Base-by-base conservation (phyloP, 495 filamentous ascomycete species). In the Talaromyces proteolyticus region DNA sequence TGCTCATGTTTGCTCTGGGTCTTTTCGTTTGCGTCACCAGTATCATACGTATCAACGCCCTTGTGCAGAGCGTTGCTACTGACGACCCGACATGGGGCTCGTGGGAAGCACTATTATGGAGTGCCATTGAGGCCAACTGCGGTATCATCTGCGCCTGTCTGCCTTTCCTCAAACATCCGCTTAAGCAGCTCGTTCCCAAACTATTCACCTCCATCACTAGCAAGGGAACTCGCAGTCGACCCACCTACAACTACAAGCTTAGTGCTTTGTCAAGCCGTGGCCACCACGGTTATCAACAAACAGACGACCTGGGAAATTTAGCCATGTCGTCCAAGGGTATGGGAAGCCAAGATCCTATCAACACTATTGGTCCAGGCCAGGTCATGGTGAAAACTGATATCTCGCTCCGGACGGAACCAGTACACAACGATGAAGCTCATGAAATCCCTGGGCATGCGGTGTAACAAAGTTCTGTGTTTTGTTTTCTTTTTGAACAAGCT, bases 1-100 rank as follows among this genome's bases (percentile, higher is more conserved):
- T 63, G 50, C 20, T 73, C 3, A 63, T 65, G 6, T 57, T 75
- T 52, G 44, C 55, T 51, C 49, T 61, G 54, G 46, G 59, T 63
- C 49, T 74, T 65, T 60, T 57, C 47, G 59, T 62, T 26, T 59
- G 56, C 48, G 24, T 62, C 8, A 59, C 59, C 16, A 58, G 51
- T 23, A 50, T 62, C 37, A 45, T 57, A 38, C 64, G 66, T 11
- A 57, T 71, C 19, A 62, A 45, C 17, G 54, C 53, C 1, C 54
- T 62, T 37, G 52, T 40, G 19, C 44, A 59, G 20, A 72, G 61
- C 53, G 54, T 54, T 3, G 44, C 25, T n/a, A 54, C 54, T 3
- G 25, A 38, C 1, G 59, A 62, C 40, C 52, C 54, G 17, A 62
- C 52, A 1, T 59, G 57, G 57, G 48, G 50, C 21, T 59, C 46